Evolutionary conservation across 2,329 filamentous ascomycete genomes (phyloP).

Genomic region (Sodiomyces alkalinus): DNA sequence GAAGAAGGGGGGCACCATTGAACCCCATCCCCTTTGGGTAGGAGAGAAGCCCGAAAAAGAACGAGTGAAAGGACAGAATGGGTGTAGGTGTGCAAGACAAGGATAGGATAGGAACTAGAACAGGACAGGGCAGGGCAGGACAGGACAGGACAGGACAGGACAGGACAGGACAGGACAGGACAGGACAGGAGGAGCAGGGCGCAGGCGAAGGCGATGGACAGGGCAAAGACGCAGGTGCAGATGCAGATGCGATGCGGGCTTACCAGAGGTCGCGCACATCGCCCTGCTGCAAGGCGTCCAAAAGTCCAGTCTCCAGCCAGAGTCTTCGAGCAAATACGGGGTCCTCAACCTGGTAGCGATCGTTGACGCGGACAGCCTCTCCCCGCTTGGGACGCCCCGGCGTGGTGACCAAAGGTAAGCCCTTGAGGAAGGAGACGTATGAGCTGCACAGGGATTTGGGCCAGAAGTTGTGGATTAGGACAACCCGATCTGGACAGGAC

Average conservation of each 20-base stretch:
- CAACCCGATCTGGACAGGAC: conserved; percentile 43
- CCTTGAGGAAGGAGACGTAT: conserved; percentile 58
- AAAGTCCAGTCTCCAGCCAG: conserved; percentile 65
- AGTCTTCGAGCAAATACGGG: conserved; percentile 55
- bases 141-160: no score
- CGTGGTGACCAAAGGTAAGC: conserved; percentile 60
- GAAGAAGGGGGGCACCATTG: no score
- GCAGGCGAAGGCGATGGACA: no score
- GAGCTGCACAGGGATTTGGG: conserved; percentile 58
- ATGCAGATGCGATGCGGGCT: conserved; percentile 11
- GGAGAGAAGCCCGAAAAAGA: no score
- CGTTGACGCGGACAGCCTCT: conserved; percentile 74
- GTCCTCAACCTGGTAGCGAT: conserved; percentile 75
- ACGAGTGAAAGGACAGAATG: no score
- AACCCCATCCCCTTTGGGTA: no score
- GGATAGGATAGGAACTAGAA: no score
- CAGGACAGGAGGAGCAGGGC: no score
- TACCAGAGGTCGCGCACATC: conserved; percentile 28
- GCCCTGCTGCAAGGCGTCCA: conserved; percentile 35
- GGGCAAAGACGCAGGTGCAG: not conserved
- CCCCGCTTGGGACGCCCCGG: conserved; percentile 65
- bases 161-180: no score
- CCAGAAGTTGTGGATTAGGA: conserved; percentile 61
- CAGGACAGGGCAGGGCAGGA: no score
- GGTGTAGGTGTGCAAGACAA: no score